Evolutionary conservation across 2,329 filamentous ascomycete species (phyloP).

Genomic region (Diaporthe sp.): DNA sequence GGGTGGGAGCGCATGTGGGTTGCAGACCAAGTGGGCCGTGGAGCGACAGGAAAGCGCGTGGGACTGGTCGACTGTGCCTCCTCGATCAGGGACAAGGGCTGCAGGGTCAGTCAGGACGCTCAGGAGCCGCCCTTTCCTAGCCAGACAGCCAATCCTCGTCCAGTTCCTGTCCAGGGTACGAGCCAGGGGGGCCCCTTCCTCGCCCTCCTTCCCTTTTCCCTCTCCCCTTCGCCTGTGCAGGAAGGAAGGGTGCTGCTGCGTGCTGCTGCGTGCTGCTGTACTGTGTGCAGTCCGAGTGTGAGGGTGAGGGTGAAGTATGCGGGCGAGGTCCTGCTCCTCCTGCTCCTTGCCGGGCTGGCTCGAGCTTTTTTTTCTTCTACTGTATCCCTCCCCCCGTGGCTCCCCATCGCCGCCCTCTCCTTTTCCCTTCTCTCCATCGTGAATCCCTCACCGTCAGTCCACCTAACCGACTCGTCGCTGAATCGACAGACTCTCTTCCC

Average conservation of each 20-base stretch:
- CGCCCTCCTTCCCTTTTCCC: conserved; percentile 29
- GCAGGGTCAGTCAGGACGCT: conserved; percentile 31
- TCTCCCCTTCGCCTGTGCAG: conserved; percentile 1
- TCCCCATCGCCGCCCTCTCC: conserved; percentile 36
- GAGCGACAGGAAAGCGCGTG: conserved; percentile 28
- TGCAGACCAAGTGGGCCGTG: conserved; percentile 31
- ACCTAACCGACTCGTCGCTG: conserved; percentile 42
- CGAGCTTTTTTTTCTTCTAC: conserved; percentile 32
- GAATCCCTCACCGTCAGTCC: conserved; percentile 41
- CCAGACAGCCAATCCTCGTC: conserved; percentile 21
- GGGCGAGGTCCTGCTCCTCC: conserved; percentile 21
- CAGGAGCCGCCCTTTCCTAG: conserved; percentile 27
- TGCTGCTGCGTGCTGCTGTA: background rate
- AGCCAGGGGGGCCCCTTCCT: conserved; percentile 23
- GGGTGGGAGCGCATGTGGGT: conserved; percentile 33
- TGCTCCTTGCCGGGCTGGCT: conserved; percentile 27
- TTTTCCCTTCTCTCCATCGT: conserved; percentile 45
- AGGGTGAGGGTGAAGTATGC: background rate
- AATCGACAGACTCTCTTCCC: conserved; percentile 45
- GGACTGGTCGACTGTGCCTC: conserved; percentile 31
- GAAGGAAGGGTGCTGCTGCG: background rate
- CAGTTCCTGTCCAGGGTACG: background rate
- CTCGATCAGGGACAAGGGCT: conserved; percentile 25
- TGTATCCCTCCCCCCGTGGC: conserved; percentile 29
- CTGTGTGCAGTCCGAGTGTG: conserved; percentile 3